Evolutionary conservation across 2,329 filamentous ascomycete genomes (phyloP).

Genomic region (Neofusicoccum ribis): DNA sequence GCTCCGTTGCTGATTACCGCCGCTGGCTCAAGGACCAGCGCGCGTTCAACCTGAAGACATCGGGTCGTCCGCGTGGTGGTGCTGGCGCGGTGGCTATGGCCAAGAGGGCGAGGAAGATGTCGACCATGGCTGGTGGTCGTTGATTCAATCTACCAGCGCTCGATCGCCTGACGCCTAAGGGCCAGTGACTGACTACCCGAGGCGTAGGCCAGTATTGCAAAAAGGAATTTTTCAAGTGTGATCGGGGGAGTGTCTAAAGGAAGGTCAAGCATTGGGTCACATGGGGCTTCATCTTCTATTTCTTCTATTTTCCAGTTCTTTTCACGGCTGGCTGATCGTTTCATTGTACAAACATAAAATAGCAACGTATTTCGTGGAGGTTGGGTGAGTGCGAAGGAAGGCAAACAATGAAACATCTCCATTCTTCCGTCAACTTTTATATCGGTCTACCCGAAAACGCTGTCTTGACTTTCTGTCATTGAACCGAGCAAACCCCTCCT

Average conservation of each 20-base stretch:
- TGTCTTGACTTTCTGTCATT: no score
- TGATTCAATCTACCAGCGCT: background rate
- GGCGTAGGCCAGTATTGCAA: no score
- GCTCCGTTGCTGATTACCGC: constrained; percentile 85
- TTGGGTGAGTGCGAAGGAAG: background rate
- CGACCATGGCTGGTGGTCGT: background rate
- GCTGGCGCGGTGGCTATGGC: constrained; percentile 38
- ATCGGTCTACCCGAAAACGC: no score
- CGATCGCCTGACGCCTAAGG: no score
- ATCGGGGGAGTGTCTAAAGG: no score
- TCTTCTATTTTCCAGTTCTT: background rate
- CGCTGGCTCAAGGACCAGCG: constrained; percentile 97
- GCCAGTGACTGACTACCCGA: no score
- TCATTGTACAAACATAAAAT: constrained; percentile 7
- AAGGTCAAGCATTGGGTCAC: background rate
- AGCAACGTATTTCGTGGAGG: background rate
- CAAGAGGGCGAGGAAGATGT: constrained; percentile 1
- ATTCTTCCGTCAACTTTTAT: background rate
- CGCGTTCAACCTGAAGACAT: constrained; percentile 84
- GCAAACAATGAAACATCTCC: constrained; percentile 7
- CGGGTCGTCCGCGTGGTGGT: constrained; percentile 52
- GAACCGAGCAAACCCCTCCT: no score
- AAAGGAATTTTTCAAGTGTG: no score
- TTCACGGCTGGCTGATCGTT: background rate
- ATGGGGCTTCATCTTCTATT: background rate